Evolutionary conservation across 805 yeast species (phyloP).

Genomic region (Lipomyces sp.): DNA sequence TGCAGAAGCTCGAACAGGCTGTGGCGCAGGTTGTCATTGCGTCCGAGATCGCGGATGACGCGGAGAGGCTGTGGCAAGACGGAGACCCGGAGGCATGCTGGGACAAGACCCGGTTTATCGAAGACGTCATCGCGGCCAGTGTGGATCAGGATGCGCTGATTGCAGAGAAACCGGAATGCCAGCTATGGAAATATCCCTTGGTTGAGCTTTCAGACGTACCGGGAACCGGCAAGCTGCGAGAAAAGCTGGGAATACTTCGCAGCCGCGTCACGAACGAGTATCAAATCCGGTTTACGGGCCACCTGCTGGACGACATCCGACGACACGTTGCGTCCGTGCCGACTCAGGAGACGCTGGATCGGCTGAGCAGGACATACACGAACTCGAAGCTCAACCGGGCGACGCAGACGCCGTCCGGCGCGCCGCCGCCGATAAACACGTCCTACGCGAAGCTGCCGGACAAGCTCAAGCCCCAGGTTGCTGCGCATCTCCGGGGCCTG

Average conservation of each 20-base stretch:
- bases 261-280: conserved; percentile 69
- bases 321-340: conserved; percentile 53
- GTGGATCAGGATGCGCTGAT: conserved; percentile 3
- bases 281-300: conserved; percentile 53
- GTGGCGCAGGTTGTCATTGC: conserved; percentile 52
- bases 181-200: conserved; percentile 38
- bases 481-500: conserved; percentile 52
- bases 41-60: conserved; percentile 47
- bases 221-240: conserved; percentile 51
- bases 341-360: conserved; percentile 47
- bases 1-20: conserved; percentile 60
- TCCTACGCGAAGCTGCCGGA: conserved; percentile 43
- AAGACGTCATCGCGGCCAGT: conserved; percentile 57
- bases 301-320: conserved; percentile 60
- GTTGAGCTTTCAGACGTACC: conserved; percentile 46
- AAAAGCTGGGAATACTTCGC: conserved; percentile 53
- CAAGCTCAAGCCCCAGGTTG: conserved; percentile 45
- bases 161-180: conserved; percentile 24
- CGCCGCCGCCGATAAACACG: conserved; percentile 34
- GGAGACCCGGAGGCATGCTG: conserved; percentile 52
- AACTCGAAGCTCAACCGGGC: conserved; percentile 28
- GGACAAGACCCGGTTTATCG: conserved; percentile 55
- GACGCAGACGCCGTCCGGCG: conserved; percentile 9
- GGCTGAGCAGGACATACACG: conserved; percentile 41
- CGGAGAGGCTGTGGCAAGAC: conserved; percentile 46